A percentile compares a stretch with the other conserved stretches of the same genome.
These are phyloP conservation scores for Monascus ruber DNA, from an alignment of 2,329 filamentous ascomycete species.

Conservation along the genomic window DNA sequence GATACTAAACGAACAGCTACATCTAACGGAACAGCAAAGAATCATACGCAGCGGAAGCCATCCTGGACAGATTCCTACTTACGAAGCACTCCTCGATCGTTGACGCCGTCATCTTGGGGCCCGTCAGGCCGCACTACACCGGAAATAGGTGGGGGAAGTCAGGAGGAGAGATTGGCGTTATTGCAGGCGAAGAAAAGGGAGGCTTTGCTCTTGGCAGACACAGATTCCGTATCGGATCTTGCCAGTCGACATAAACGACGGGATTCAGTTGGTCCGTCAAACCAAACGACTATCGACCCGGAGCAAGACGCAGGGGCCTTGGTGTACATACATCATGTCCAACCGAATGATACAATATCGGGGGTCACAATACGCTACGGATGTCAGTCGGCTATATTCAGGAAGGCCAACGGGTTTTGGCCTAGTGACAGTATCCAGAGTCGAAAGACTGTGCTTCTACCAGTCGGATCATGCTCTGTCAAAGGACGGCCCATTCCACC, in stretches of 20 bases:
- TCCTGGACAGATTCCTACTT: conserved; percentile 24
- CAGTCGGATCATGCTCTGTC: conserved; percentile 77
- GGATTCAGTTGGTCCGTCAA: conserved; percentile 29
- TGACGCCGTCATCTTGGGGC: conserved; percentile 28
- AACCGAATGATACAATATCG: conserved; percentile 73
- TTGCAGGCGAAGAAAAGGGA: conserved; percentile 39
- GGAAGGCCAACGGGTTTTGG: conserved; percentile 89
- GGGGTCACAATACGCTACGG: conserved; percentile 84
- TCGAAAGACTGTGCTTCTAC: conserved; percentile 68
- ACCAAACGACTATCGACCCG: conserved; percentile 16
- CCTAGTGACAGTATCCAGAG: conserved; percentile 82
- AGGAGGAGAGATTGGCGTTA: conserved; percentile 34
- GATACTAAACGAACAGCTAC: conserved; percentile 18
- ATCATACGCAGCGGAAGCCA: conserved; percentile 23
- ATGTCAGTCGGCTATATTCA: conserved; percentile 70
- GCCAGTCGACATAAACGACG: conserved; percentile 34
- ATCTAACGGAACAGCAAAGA: conserved; percentile 14
- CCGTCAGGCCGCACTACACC: conserved; percentile 22
- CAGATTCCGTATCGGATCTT: conserved; percentile 23
- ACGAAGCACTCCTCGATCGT: conserved; percentile 13
- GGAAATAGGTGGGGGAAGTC: conserved; percentile 26
- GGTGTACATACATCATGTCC: conserved; percentile 82
- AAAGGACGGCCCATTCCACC: conserved; percentile 53
- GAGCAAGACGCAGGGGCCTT: conserved; percentile 62
- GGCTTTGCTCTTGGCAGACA: conserved; percentile 33